Base-by-base conservation (phyloP, 2,329 filamentous ascomycete genomes). In the Colletotrichum euphorbiae region DNA sequence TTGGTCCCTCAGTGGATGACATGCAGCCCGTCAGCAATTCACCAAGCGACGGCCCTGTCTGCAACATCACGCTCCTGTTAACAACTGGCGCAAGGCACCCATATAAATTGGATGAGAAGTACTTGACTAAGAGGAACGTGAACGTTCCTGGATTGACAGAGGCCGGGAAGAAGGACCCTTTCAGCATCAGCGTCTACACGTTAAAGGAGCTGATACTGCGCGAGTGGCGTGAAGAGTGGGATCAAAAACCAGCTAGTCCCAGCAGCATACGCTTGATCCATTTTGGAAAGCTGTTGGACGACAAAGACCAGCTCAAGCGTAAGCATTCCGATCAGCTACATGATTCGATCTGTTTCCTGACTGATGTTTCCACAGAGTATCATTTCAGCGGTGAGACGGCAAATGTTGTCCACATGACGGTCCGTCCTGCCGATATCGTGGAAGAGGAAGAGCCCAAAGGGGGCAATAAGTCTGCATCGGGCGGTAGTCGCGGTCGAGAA, bases 201-300 rank as follows among this genome's bases (percentile, higher is more conserved):
- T 82, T 98, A 72, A 98, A 98, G 80, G 94, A 98, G 81, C 83
- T 98, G 75, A 97, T 98, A 77, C 87, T 96, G 82, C 87, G 93
- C 74, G 94, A 98, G 78, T 98, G 95, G 95, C 87, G 93, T 73
- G 90, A 90, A 74, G 93, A 98, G 77, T 98, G 95, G 95, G 94
- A 97, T 75, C 82, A 90, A 15, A 90, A 92, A 75, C 95, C 95
- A 1, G 89, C 91, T 28, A 96, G 93, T 75, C 94, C 95, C 11
- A 95, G 90, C 75, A 93, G 91, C 70, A 98, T 98, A 82, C 87
- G 95, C 57, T 81, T 98, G 74, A 98, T 98, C 75, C 92, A 93
- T 71, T 96, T 97, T 79, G 95, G 95, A 58, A 93, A 95, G 77
- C 83, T 98, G 78, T 82, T 98, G 72, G 94, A 97, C 73, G 95